phyloP scores from a whole-genome alignment of 208 protist species.

The Vickermania ingenoplastis region DNA sequence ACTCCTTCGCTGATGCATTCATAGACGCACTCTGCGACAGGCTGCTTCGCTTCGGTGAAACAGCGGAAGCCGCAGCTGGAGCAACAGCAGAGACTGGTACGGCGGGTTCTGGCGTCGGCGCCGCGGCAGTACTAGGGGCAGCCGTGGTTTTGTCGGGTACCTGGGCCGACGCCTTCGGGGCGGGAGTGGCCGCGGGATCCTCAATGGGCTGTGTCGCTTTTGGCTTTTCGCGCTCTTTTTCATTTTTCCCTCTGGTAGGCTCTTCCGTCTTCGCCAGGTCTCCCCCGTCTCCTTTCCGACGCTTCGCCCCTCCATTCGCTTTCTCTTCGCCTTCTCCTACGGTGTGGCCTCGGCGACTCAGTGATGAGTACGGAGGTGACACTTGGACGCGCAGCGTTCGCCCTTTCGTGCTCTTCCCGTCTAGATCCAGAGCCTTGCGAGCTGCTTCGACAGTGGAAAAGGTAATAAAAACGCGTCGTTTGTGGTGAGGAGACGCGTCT shows the following conservation, averaged over 20 bases:
- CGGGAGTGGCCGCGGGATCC: background rate
- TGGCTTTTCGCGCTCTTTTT: background rate
- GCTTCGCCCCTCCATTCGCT: background rate
- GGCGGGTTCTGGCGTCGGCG: background rate
- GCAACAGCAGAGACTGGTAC: conserved; percentile 1
- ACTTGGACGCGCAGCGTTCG: conserved; percentile 74
- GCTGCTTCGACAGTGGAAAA: conserved; percentile 38
- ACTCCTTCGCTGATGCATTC: conserved; percentile 75
- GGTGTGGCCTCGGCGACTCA: conserved; percentile 38
- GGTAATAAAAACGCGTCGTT: conserved; percentile 66
- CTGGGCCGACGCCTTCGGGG: background rate
- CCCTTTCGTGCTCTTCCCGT: conserved; percentile 76
- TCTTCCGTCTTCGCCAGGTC: background rate
- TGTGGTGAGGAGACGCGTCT: conserved; percentile 44
- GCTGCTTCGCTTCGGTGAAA: background rate
- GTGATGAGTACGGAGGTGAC: conserved; percentile 62
- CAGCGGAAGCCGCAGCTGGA: background rate
- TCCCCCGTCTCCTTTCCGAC: background rate
- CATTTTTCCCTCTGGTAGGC: background rate
- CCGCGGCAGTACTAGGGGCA: background rate
- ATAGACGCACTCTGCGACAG: conserved; percentile 30
- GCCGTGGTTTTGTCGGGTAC: conserved; percentile 3
- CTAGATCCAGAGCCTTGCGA: conserved; percentile 48
- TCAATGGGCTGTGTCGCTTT: background rate
- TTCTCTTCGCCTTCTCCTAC: conserved; percentile 10